Evolutionary conservation across 768 basidiomycete species (phyloP), one percentile per base, ranked within the genome.

Genomic region (Termitomyces bulborhizus): DNA sequence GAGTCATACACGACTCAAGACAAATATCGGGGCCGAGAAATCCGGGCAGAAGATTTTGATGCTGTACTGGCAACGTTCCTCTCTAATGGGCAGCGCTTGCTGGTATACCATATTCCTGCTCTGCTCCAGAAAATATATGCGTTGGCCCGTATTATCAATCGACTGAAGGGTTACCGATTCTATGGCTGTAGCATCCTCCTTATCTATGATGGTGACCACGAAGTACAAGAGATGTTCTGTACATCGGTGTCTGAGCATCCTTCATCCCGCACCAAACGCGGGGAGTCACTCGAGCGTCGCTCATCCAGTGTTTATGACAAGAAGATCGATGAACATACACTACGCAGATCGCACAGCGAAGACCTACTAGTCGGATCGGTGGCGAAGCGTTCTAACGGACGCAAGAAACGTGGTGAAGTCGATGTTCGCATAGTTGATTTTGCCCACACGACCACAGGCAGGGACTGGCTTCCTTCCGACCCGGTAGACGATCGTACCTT

Each of bases 341-440:
- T 93, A 21, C 82, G 91, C 44, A 85, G 90, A 42, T 82, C 86
- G 16, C 83, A 88, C 60, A 90, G 88, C 63, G 91, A 94, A 67
- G 89, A 93, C 65, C 69, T 91, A 27, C 77, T 90, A 44, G 68
- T 80, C 16, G 87, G 86, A 6, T 82, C 88, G 26, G 75, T 84
- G 18, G 79, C 78, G 1, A 83, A 84, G 67, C 82, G 85, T 42
- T 78, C 80, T 13, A 74, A 71, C 46, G 81, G 81, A n/a, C 82
- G 82, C 51, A 83, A 85, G 55, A 88, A 86, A 66, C 76, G 91
- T 24, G 97, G 97, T 32, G 96, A 97, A 67, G 82, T 98, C 57
- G 93, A 91, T 66, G 90, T 99, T 58, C 92, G 95, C 36, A 85
- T 99, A 50, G 97, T 99, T 53, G 97, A 99, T 71, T 99, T 99